Conservation (phyloP, 768 basidiomycete genomes). For the Dentipellis fragilis region DNA sequence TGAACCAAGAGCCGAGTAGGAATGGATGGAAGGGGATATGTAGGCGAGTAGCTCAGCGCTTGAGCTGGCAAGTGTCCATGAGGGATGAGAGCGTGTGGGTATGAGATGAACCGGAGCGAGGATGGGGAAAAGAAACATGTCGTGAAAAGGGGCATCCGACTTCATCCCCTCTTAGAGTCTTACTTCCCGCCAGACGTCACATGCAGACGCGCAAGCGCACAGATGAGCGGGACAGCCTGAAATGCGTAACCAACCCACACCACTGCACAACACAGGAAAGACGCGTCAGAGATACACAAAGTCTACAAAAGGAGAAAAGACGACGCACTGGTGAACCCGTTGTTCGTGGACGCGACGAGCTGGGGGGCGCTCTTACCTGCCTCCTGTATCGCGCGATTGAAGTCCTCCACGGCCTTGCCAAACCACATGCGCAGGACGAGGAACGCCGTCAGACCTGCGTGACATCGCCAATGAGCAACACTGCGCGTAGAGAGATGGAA, state of each 20-base stretch:
- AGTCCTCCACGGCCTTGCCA: conserved; percentile 68
- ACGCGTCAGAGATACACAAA: background rate
- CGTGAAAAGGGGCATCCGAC: background rate
- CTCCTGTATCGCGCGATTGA: conserved; percentile 51
- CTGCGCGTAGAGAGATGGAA: background rate
- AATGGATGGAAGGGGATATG: too few relatives aligned
- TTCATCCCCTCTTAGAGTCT: too few relatives aligned
- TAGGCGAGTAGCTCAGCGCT: conserved; percentile 1
- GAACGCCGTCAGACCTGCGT: conserved; percentile 49
- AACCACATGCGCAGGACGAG: conserved; percentile 74
- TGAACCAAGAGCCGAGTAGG: background rate
- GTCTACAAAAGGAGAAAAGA: background rate
- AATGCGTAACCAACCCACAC: conserved; percentile 74
- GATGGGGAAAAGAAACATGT: background rate
- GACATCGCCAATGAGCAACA: background rate
- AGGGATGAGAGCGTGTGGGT: background rate
- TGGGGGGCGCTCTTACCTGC: conserved; percentile 46
- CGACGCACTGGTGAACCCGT: conserved; percentile 65
- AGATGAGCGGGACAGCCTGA: conserved; percentile 58
- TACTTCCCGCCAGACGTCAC: conserved; percentile 37
- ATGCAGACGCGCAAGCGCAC: conserved; percentile 59
- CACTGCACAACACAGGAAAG: conserved; percentile 43
- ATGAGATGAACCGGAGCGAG: too few relatives aligned
- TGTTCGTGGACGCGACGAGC: conserved; percentile 52
- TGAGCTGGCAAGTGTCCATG: background rate